These are phyloP conservation scores for Aspergillus ruber DNA, from an alignment of 2,329 filamentous ascomycete genomes.

Conservation along the genomic window DNA sequence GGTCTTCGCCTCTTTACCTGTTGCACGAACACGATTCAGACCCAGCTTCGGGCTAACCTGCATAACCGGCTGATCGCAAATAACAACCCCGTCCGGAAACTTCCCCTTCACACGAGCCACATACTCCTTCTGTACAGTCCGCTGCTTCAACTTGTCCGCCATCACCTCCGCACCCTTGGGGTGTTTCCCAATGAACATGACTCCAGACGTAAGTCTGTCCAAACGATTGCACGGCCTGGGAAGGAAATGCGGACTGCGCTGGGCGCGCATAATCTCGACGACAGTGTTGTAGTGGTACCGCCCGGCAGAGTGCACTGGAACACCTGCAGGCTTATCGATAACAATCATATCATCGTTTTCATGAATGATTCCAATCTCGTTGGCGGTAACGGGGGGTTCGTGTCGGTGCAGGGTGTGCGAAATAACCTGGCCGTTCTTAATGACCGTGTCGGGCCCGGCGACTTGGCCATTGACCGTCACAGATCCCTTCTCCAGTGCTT, in stretches of 20 bases:
- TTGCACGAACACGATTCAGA: conserved; percentile 87
- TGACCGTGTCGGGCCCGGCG: conserved; percentile 57
- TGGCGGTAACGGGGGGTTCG: conserved; percentile 82
- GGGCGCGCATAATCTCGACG: conserved; percentile 83
- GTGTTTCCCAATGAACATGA: conserved; percentile 97
- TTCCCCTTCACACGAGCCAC: conserved; percentile 82
- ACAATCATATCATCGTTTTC: conserved; percentile 92
- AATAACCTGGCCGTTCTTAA: conserved; percentile 85
- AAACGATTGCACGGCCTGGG: conserved; percentile 82
- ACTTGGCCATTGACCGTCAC: conserved; percentile 78
- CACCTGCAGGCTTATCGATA: conserved; percentile 91
- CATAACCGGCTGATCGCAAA: conserved; percentile 90
- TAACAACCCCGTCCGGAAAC: conserved; percentile 84
- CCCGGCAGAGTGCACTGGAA: conserved; percentile 91
- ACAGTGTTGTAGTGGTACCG: conserved; percentile 95
- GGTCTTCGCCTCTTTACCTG: conserved; percentile 81
- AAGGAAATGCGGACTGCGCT: conserved; percentile 54
- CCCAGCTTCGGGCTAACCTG: conserved; percentile 93
- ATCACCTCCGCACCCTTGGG: conserved; percentile 71
- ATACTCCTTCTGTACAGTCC: conserved; percentile 92
- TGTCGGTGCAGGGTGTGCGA: conserved; percentile 93
- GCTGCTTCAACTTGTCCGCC: conserved; percentile 65
- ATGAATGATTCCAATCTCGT: conserved; percentile 74
- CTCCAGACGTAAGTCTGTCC: conserved; percentile 85
- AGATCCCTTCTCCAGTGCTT: conserved; percentile 71